Evolutionary conservation across 495 filamentous ascomycete species (phyloP).

Genomic region (Entonaema liquescens): DNA sequence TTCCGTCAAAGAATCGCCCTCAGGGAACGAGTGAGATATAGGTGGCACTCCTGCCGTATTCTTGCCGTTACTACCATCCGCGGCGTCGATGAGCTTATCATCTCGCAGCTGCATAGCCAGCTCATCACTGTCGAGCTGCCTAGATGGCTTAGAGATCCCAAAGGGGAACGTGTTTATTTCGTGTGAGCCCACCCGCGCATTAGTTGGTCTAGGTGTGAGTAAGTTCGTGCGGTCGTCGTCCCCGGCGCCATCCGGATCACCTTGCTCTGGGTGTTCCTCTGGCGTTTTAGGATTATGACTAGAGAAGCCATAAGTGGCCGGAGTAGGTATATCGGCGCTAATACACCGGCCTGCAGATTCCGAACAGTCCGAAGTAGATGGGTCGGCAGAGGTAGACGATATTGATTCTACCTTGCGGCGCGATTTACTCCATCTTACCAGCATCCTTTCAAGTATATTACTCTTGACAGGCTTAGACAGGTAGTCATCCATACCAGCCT

Average conservation of each 20-base stretch:
- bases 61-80: slow-evolving; percentile 28
- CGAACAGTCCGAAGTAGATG: slow-evolving; percentile 42
- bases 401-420: slow-evolving; percentile 30
- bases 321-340: slow-evolving; percentile 44
- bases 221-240: slow-evolving; percentile 34
- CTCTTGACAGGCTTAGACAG: slow-evolving; percentile 79
- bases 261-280: slow-evolving; percentile 8
- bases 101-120: slow-evolving; percentile 45
- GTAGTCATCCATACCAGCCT: slow-evolving; percentile 87
- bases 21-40: slow-evolving; percentile 16
- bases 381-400: slow-evolving; percentile 29
- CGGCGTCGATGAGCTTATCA: slow-evolving; percentile 52
- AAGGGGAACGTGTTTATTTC: slow-evolving; percentile 31
- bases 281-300: slow-evolving; percentile 22
- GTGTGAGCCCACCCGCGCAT: slow-evolving; percentile 28
- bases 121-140: slow-evolving; percentile 41
- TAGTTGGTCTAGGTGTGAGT: slow-evolving; percentile 43
- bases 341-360: slow-evolving; percentile 46
- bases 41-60: slow-evolving; percentile 21
- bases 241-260: slow-evolving; percentile 10
- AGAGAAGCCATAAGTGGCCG: slow-evolving; percentile 11
- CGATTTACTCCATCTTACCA: slow-evolving; percentile 49
- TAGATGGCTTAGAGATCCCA: slow-evolving; percentile 36
- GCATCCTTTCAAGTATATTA: slow-evolving; percentile 74
- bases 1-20: slow-evolving; percentile 48